Conservation (phyloP, 805 yeast genomes). For the Wickerhamiella australiensis region DNA sequence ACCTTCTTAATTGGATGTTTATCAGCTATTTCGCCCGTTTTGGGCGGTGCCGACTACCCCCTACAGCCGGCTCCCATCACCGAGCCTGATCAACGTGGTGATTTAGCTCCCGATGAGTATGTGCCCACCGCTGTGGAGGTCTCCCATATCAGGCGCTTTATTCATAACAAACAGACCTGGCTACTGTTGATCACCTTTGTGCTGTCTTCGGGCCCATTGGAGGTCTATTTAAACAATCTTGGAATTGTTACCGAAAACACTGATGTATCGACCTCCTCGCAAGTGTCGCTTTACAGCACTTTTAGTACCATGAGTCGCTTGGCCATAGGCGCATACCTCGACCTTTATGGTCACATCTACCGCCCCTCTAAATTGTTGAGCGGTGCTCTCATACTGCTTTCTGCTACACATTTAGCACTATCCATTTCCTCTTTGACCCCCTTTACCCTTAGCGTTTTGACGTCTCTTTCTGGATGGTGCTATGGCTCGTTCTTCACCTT, state of each 20-base stretch:
- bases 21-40: conserved; percentile 21
- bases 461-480: conserved; percentile 50
- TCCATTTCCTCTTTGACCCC: conserved; percentile 18
- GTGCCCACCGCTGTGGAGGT: conserved; percentile 12
- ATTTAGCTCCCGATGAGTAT: conserved; percentile 20
- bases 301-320: conserved; percentile 63
- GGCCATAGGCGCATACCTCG: conserved; percentile 55
- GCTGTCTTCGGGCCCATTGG: conserved; percentile 69
- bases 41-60: conserved; percentile 16
- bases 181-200: conserved; percentile 51
- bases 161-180: conserved; percentile 33
- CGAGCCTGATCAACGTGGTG: conserved; percentile 24
- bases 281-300: conserved; percentile 49
- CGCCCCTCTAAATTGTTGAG: conserved; percentile 25
- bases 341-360: conserved; percentile 34
- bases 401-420: conserved; percentile 30
- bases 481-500: conserved; percentile 82
- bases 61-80: conserved; percentile 8
- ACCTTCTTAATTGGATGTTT: conserved; percentile 21
- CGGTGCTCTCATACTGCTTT: conserved; percentile 29
- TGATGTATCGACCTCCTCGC: conserved; percentile 23
- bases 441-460: conserved; percentile 23
- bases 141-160: conserved; percentile 23
- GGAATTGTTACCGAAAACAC: conserved; percentile 52
- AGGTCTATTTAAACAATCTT: conserved; percentile 71